Percentiles rank a stretch among this genome's conserved stretches.
phyloP scores from a whole-genome alignment of 2,329 filamentous ascomycete species.

The Neonectria faginata region DNA sequence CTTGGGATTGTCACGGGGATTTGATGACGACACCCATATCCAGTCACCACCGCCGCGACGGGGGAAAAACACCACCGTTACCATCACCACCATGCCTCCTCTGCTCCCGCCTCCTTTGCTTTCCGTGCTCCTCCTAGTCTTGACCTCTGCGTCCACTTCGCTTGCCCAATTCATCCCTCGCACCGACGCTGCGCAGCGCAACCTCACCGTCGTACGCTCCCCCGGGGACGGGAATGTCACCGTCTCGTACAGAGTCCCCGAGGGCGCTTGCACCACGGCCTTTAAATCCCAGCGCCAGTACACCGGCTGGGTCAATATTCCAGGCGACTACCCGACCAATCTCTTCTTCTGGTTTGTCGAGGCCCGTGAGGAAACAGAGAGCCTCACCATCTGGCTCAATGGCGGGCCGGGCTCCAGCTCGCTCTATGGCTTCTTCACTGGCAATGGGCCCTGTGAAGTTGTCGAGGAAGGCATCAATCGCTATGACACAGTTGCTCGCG shows the following conservation, averaged over 20 bases:
- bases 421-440: constrained; percentile 72
- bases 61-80: constrained; percentile 16
- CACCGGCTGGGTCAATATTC: constrained; percentile 75
- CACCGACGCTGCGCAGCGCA: constrained; percentile 47
- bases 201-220: constrained; percentile 69
- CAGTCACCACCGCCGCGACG: constrained; percentile 29
- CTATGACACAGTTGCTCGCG: constrained; percentile 67
- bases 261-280: constrained; percentile 72
- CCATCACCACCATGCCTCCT: constrained; percentile 30
- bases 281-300: constrained; percentile 76
- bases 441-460: constrained; percentile 67
- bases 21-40: constrained; percentile 40
- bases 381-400: constrained; percentile 72
- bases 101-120: constrained; percentile 24
- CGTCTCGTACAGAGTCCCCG: constrained; percentile 73
- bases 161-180: constrained; percentile 51
- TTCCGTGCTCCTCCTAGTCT: constrained; percentile 32
- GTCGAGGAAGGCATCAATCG: constrained; percentile 60
- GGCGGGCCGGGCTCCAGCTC: constrained; percentile 75
- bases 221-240: constrained; percentile 73
- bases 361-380: constrained; percentile 56
- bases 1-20: constrained; percentile 17
- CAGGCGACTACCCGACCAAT: constrained; percentile 65
- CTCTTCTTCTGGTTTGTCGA: constrained; percentile 65
- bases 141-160: constrained; percentile 32